phyloP scores from a whole-genome alignment of 2,329 filamentous ascomycete species.

The Diplodia corticola region DNA sequence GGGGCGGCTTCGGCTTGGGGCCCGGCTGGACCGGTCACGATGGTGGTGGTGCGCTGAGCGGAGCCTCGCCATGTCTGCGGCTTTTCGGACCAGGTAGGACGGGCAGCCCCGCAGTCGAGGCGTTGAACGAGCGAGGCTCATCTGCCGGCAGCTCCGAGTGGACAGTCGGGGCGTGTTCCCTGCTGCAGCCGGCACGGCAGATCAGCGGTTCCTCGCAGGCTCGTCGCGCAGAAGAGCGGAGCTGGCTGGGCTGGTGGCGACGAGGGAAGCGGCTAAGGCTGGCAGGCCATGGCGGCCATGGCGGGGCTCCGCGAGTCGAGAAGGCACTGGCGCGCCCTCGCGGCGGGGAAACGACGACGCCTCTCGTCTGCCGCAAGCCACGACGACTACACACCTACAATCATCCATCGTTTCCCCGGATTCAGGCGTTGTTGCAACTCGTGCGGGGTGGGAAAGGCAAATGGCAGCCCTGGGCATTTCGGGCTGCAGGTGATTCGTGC shows the following conservation, averaged over 20 bases:
- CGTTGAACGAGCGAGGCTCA: not conserved
- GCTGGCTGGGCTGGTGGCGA: conserved; percentile 1
- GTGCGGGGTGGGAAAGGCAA: not conserved
- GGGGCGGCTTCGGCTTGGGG: not conserved
- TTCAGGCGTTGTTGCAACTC: not conserved
- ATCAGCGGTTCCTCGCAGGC: conserved; percentile 1
- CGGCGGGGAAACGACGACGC: not conserved
- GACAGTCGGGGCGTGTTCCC: not conserved
- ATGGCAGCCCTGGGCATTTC: not conserved
- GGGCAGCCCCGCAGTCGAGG: conserved; percentile 4
- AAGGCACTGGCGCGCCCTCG: not conserved
- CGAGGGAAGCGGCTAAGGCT: not conserved
- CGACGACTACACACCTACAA: not conserved
- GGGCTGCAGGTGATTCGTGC: not conserved
- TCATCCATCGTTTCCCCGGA: not conserved
- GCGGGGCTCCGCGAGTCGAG: conserved; percentile 13
- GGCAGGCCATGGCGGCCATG: not conserved
- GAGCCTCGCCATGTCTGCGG: not conserved
- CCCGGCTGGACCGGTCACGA: not conserved
- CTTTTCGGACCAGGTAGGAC: not conserved
- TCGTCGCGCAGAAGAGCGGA: too few species aligned
- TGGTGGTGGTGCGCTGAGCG: conserved; percentile 1
- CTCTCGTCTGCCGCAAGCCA: not conserved
- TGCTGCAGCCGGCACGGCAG: not conserved
- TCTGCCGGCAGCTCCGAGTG: not conserved